Evolutionary conservation across 1,284 basidiomycete genomes (phyloP).

Genomic region (Marasmius fiardii): DNA sequence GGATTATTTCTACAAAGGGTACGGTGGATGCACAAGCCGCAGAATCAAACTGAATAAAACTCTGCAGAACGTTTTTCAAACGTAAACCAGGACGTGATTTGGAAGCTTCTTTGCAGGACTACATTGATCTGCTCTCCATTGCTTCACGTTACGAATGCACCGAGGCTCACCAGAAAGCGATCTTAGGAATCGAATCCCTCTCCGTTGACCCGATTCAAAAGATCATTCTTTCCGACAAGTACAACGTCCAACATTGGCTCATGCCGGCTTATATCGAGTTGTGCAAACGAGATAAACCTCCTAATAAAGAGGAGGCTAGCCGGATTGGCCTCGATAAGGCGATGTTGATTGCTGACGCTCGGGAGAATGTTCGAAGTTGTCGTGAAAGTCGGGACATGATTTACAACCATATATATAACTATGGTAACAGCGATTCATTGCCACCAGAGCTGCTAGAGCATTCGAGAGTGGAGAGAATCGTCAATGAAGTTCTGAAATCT

Average conservation of each 20-base stretch:
- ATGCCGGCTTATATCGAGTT: constrained; percentile 9
- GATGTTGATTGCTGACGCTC: constrained; percentile 3
- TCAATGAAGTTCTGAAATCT: background rate
- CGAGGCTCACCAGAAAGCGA: constrained; percentile 4
- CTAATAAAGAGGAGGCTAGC: constrained; percentile 2
- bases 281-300: constrained; percentile 6
- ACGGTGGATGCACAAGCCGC: background rate
- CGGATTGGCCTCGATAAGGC: constrained; percentile 4
- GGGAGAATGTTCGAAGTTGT: background rate
- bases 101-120: constrained; percentile 6
- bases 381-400: background rate
- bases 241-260: constrained; percentile 8
- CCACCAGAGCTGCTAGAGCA: background rate
- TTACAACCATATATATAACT: background rate
- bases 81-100: constrained; percentile 1
- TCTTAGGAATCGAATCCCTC: constrained; percentile 5
- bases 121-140: constrained; percentile 7
- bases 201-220: constrained; percentile 1
- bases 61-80: background rate
- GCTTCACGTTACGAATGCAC: constrained; percentile 4
- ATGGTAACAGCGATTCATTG: background rate
- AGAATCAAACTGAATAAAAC: background rate
- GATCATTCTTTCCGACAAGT: constrained; percentile 8
- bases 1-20: constrained; percentile 10
- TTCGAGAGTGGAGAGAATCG: background rate